A percentile compares a stretch with the other conserved stretches of the same genome.
These are phyloP conservation scores for Venturia carpophila DNA, from an alignment of 2,329 filamentous ascomycete genomes.

Conservation along the genomic window DNA sequence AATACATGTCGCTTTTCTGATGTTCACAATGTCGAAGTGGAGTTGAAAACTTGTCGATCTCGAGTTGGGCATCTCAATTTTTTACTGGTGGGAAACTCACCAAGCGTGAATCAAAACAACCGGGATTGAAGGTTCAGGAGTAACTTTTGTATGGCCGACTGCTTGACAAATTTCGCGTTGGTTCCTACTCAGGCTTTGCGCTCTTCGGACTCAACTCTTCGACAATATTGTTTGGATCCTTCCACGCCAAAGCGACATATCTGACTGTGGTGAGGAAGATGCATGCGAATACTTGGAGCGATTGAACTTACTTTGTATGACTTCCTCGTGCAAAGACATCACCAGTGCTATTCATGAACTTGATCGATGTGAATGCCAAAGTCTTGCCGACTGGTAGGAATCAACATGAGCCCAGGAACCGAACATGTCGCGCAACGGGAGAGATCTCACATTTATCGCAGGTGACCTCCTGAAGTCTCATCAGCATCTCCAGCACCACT, in stretches of 20 bases:
- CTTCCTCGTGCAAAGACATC: conserved; percentile 57
- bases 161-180: background rate
- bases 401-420: background rate
- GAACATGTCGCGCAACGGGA: background rate
- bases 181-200: background rate
- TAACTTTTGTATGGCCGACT: background rate
- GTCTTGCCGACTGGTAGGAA: conserved; percentile 51
- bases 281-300: background rate
- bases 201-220: conserved; percentile 40
- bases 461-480: conserved; percentile 42
- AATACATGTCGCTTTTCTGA: no score
- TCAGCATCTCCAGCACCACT: conserved; percentile 21
- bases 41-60: no score
- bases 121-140: no score
- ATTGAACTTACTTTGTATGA: conserved; percentile 52
- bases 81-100: no score
- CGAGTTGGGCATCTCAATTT: no score
- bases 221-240: conserved; percentile 54
- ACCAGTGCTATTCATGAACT: conserved; percentile 51
- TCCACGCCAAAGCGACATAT: conserved; percentile 53
- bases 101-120: no score
- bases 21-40: no score
- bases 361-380: conserved; percentile 55
- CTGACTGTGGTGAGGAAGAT: conserved; percentile 25
- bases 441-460: conserved; percentile 54